Evolutionary conservation across 352 stramenopile species (phyloP).

Genomic region (Globisporangium irregulare): DNA sequence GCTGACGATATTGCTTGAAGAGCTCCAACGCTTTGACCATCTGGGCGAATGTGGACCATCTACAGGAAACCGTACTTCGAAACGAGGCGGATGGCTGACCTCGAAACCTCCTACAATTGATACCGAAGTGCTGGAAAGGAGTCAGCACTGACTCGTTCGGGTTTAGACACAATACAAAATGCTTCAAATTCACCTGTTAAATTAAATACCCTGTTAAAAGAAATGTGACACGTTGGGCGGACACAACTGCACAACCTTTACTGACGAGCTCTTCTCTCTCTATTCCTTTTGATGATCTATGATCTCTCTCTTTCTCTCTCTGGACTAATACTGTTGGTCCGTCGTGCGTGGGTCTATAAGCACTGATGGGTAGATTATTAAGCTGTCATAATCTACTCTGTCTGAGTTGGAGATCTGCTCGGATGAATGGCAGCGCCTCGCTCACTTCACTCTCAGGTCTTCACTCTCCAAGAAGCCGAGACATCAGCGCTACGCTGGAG

Average conservation of each 20-base stretch:
- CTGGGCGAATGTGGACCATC: neutral
- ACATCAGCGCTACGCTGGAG: too few relatives aligned
- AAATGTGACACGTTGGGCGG: neutral
- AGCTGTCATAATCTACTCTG: too few relatives aligned
- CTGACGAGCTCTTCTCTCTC: neutral
- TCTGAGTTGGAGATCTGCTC: too few relatives aligned
- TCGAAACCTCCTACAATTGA: neutral
- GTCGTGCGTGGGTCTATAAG: neutral
- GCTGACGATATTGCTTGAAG: neutral
- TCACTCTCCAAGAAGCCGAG: neutral
- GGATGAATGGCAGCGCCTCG: neutral
- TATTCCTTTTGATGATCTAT: neutral
- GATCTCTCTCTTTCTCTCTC: neutral
- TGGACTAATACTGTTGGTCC: neutral
- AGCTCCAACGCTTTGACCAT: neutral
- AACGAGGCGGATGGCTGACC: neutral
- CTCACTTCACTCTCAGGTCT: neutral
- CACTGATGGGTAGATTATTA: too few relatives aligned
- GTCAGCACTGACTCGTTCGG: neutral
- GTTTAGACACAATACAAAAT: too few relatives aligned
- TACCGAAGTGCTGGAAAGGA: neutral
- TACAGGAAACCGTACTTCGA: neutral
- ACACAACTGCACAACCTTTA: neutral
- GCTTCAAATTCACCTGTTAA: neutral
- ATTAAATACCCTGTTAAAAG: neutral